These are phyloP conservation scores for Encephalitozoon hellem DNA, from an alignment of 371 early-diverging fungal genomes.

Conservation along the genomic window DNA sequence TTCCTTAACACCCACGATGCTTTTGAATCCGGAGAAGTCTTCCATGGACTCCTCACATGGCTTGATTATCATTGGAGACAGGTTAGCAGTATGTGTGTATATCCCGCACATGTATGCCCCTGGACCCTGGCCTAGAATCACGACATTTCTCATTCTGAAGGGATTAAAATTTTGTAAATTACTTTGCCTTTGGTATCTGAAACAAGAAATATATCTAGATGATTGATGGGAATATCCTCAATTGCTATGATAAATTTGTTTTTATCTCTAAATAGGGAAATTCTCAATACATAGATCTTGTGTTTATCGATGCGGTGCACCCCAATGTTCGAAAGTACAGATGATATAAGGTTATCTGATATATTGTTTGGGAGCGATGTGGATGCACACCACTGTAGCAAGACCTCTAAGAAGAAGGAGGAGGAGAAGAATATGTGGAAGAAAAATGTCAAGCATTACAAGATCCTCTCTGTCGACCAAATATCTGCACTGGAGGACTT, in stretches of 20 bases:
- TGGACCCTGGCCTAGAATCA: slow-evolving; percentile 31
- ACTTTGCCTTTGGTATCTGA: neutral
- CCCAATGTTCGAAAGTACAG: neutral
- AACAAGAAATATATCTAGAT: neutral
- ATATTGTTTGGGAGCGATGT: neutral
- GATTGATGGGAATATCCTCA: neutral
- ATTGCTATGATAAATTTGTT: neutral
- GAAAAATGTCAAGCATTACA: slow-evolving; percentile 14
- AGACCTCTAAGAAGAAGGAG: slow-evolving; percentile 2
- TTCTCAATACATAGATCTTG: neutral
- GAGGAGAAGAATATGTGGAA: slow-evolving; percentile 21
- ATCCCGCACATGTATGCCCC: slow-evolving; percentile 40
- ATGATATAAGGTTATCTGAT: neutral
- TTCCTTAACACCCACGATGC: slow-evolving; percentile 18
- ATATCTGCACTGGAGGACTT: slow-evolving; percentile 44
- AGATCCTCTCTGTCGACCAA: slow-evolving; percentile 28
- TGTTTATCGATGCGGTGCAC: neutral
- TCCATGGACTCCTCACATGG: neutral
- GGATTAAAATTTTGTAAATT: neutral
- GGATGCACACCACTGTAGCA: neutral
- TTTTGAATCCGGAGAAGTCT: slow-evolving; percentile 12
- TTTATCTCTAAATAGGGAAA: slow-evolving; percentile 2
- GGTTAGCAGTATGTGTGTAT: slow-evolving; percentile 44
- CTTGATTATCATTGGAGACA: slow-evolving; percentile 16
- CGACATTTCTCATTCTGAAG: neutral